Conservation (phyloP, 495 filamentous ascomycete genomes). For the Physcia stellaris region DNA sequence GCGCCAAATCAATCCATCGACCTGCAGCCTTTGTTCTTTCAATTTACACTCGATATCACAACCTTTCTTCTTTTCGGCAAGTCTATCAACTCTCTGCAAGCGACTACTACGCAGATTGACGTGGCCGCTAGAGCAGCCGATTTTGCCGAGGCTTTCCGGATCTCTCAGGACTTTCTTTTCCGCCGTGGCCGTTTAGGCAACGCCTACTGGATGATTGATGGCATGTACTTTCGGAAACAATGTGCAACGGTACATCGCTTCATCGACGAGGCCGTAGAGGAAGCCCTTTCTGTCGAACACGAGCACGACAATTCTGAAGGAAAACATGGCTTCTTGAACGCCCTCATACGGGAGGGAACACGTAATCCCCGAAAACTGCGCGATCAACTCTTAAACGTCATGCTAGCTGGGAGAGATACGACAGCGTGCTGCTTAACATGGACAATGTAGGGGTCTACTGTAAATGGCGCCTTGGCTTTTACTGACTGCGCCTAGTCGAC, state of each 20-base stretch:
- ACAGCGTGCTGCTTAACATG: slow-evolving; percentile 43
- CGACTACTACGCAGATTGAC: not conserved
- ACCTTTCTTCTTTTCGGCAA: slow-evolving; percentile 34
- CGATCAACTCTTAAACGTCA: slow-evolving; percentile 21
- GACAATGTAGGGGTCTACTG: slow-evolving; percentile 28
- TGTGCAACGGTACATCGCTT: slow-evolving; percentile 32
- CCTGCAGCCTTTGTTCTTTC: slow-evolving; percentile 34
- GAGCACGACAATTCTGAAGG: slow-evolving; percentile 1
- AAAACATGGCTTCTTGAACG: slow-evolving; percentile 8
- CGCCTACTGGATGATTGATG: slow-evolving; percentile 34
- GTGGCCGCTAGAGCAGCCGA: slow-evolving; percentile 3
- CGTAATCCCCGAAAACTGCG: slow-evolving; percentile 11
- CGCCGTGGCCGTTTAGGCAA: slow-evolving; percentile 28
- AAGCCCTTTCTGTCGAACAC: slow-evolving; percentile 5
- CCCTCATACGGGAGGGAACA: slow-evolving; percentile 11
- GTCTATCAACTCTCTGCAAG: slow-evolving; percentile 21
- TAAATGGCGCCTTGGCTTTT: not conserved
- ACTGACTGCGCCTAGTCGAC: slow-evolving; percentile 12
- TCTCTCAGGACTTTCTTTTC: slow-evolving; percentile 31
- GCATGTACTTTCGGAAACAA: slow-evolving; percentile 25
- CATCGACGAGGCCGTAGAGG: slow-evolving; percentile 19
- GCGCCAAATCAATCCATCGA: too few species aligned
- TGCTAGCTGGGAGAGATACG: slow-evolving; percentile 36
- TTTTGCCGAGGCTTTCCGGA: slow-evolving; percentile 29
- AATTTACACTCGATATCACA: slow-evolving; percentile 35